Base-by-base conservation (phyloP, 2,329 filamentous ascomycete genomes). In the Fusarium sp. region DNA sequence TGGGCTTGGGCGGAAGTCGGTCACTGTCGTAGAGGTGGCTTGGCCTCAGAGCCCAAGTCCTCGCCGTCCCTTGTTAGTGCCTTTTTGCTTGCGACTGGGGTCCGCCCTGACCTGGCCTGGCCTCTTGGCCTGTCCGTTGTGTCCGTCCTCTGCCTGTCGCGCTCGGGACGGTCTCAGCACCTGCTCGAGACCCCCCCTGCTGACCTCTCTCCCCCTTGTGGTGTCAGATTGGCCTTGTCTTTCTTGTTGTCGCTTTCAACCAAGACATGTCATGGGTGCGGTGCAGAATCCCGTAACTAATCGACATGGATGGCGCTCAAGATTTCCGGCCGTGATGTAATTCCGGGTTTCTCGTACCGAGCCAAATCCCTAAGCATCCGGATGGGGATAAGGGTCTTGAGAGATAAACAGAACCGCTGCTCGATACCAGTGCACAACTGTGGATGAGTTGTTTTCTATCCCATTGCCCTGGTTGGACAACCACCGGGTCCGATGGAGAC, bases 381-480 rank as follows among this genome's bases (percentile, higher is more conserved):
- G 63, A 74, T 71, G 57, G 29, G 42, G 71, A 59, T 68, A 71
- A 64, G 58, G 67, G 71, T 73, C 71, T 74, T 42, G 71, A 74
- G 71, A 74, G 68, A 74, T 74, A 74, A 74, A 68, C 63, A 27
- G 42, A 71, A 74, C 40, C 35, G 67, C 63, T 71, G 54, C 58
- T 74, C 40, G 58, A 71, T 61, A 62, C 45, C 60, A 66, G 42
- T 74, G 59, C 61, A 57, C 70, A 71, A 68, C 69, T 72, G 52
- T 64, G 61, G 61, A 57, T 66, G 68, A 73, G 63, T 63, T 74
- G 68, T 75, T 73, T 75, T 65, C 62, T 73, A 73, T 77, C 59
- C 68, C 52, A 63, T 56, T 36, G 42, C 52, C 54, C 70, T 78
- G 76, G 76, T 78, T 78, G 72, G 76, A 70, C 61, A 56, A 59